These are phyloP conservation scores for Aspergillus wentii DNA, from an alignment of 495 filamentous ascomycete genomes.

Conservation along the genomic window DNA sequence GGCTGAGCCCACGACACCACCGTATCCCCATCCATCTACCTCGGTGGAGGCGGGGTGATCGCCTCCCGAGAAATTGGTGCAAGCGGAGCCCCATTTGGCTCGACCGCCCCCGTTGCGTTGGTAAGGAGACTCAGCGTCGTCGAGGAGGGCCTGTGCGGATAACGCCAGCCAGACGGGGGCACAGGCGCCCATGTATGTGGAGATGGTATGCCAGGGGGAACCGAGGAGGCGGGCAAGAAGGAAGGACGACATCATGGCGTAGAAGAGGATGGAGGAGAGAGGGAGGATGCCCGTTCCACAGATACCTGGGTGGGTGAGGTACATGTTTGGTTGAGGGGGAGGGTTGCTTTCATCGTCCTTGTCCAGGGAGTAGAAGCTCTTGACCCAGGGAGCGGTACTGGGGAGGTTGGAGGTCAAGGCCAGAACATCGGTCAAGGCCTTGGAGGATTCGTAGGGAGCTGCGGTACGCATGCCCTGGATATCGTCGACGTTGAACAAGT, in stretches of 20 bases:
- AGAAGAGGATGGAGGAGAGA: conserved; percentile 58
- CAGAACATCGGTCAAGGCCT: conserved; percentile 80
- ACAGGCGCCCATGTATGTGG: conserved; percentile 69
- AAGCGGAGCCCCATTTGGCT: conserved; percentile 81
- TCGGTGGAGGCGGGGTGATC: conserved; percentile 65
- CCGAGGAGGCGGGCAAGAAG: conserved; percentile 73
- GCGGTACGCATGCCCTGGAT: conserved; percentile 64
- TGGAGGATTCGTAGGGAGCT: conserved; percentile 75
- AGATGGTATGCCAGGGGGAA: conserved; percentile 79
- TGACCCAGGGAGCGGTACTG: conserved; percentile 51
- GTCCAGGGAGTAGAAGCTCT: conserved; percentile 42
- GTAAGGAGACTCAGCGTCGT: conserved; percentile 50
- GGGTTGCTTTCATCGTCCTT: conserved; percentile 8
- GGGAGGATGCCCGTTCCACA: conserved; percentile 76
- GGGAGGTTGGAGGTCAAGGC: conserved; percentile 69
- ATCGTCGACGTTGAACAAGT: conserved; percentile 58
- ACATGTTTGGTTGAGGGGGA: conserved; percentile 49
- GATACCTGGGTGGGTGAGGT: conserved; percentile 83
- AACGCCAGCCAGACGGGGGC: conserved; percentile 78
- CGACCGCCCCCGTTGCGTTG: conserved; percentile 43
- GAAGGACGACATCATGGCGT: conserved; percentile 58
- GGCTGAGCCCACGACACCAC: conserved; percentile 56
- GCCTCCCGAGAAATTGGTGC: conserved; percentile 49
- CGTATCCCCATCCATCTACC: conserved; percentile 80
- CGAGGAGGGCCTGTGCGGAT: conserved; percentile 58